Conservation (phyloP, 2,329 filamentous ascomycete species). For the Ophiostoma sp. region DNA sequence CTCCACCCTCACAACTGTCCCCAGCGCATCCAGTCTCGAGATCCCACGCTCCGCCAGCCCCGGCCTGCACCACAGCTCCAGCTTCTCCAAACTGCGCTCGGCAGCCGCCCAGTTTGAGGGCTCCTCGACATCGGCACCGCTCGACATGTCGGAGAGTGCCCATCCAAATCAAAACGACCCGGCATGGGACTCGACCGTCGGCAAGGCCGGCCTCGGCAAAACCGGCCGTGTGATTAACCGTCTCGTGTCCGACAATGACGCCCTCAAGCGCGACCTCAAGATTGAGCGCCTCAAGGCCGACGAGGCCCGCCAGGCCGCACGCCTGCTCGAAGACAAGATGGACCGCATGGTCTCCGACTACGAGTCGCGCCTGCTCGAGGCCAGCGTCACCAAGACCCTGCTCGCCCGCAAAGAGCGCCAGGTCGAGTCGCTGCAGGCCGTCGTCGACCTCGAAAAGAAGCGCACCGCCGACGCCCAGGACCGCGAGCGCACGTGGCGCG, state of each 20-base stretch:
- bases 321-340: conserved; percentile 65
- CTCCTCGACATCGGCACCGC: not conserved
- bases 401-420: conserved; percentile 69
- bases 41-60: conserved; percentile 14
- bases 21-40: conserved; percentile 13
- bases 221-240: conserved; percentile 75
- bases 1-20: conserved; percentile 2
- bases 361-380: conserved; percentile 63
- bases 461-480: conserved; percentile 55
- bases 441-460: conserved; percentile 60
- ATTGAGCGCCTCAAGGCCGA: conserved; percentile 61
- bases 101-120: conserved; percentile 13
- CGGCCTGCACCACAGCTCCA: conserved; percentile 23
- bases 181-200: conserved; percentile 59
- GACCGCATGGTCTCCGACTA: conserved; percentile 63
- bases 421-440: conserved; percentile 60
- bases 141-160: conserved; percentile 22
- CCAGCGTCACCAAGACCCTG: conserved; percentile 64
- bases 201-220: conserved; percentile 66
- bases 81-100: conserved; percentile 22
- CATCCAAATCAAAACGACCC: conserved; percentile 35
- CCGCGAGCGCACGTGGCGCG: conserved; percentile 57
- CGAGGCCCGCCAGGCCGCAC: conserved; percentile 64
- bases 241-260: conserved; percentile 74
- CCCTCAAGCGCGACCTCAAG: conserved; percentile 66